Percentiles rank a stretch among this genome's conserved stretches.
Conservation (phyloP, 495 filamentous ascomycete species). For the Aspergillus ostianus region DNA sequence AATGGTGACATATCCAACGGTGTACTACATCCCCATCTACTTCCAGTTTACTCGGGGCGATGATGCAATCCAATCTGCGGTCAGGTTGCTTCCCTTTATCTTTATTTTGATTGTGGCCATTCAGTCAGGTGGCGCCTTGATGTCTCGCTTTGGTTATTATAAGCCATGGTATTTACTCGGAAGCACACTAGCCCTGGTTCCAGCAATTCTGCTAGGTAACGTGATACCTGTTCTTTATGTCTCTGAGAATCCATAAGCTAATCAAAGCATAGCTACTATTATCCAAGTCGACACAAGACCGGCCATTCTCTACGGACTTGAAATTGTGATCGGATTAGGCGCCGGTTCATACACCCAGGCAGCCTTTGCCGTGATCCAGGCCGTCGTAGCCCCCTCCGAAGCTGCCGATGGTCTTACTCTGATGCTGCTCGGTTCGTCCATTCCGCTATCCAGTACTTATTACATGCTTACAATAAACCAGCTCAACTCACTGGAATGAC, state of each 20-base stretch:
- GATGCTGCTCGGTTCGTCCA: conserved; percentile 28
- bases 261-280: conserved; percentile 8
- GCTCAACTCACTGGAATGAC: conserved; percentile 51
- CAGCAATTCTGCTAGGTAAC: conserved; percentile 16
- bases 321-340: conserved; percentile 52
- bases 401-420: conserved; percentile 42
- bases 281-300: conserved; percentile 34
- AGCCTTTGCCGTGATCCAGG: conserved; percentile 51
- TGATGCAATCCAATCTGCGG: conserved; percentile 34
- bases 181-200: conserved; percentile 21
- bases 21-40: conserved; percentile 54
- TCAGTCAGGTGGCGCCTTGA: conserved; percentile 34
- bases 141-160: conserved; percentile 50
- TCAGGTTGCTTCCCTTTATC: conserved; percentile 33
- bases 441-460: background rate
- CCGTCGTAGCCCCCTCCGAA: conserved; percentile 39
- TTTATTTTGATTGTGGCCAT: conserved; percentile 21
- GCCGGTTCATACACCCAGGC: conserved; percentile 49
- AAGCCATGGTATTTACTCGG: conserved; percentile 49
- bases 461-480: conserved; percentile 4
- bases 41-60: conserved; percentile 46
- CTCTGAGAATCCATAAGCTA: background rate
- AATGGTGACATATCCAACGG: conserved; percentile 26
- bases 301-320: conserved; percentile 52
- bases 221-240: conserved; percentile 1